Evolutionary conservation across 2,329 filamentous ascomycete genomes (phyloP).

Genomic region (Paecilomyces sp.): DNA sequence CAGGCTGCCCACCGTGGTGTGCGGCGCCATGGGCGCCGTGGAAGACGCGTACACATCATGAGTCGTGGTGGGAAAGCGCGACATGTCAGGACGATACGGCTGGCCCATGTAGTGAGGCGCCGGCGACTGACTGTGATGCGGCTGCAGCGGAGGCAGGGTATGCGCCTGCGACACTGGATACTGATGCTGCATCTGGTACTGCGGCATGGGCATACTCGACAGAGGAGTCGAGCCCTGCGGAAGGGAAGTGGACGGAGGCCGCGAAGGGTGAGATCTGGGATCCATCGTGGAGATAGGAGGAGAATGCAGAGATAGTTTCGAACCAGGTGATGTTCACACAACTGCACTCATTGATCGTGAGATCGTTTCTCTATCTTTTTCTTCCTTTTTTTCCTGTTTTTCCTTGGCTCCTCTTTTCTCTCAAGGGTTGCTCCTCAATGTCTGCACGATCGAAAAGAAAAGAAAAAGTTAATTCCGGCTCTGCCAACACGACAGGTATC

Average conservation of each 20-base stretch:
- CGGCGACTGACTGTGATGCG: constrained; percentile 38
- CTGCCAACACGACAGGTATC: background rate
- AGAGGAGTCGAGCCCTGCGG: constrained; percentile 38
- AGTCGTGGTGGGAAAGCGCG: constrained; percentile 34
- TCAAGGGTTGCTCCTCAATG: background rate
- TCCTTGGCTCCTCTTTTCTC: no score
- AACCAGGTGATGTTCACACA: constrained; percentile 14
- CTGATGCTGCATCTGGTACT: constrained; percentile 41
- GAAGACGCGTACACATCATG: constrained; percentile 38
- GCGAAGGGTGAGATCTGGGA: constrained; percentile 37
- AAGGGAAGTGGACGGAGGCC: constrained; percentile 38
- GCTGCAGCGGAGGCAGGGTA: constrained; percentile 40
- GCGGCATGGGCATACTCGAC: constrained; percentile 40
- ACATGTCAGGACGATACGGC: constrained; percentile 36
- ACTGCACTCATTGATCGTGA: constrained; percentile 28
- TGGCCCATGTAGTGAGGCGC: constrained; percentile 36
- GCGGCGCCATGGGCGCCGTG: constrained; percentile 35
- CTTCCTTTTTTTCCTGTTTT: background rate
- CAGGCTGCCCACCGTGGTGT: constrained; percentile 34
- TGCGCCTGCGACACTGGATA: constrained; percentile 37
- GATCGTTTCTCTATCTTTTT: background rate
- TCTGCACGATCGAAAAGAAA: background rate
- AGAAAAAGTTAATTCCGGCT: background rate
- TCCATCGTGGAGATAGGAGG: constrained; percentile 25
- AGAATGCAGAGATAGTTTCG: constrained; percentile 9